A percentile compares a stretch with the other conserved stretches of the same genome.
Conservation (phyloP, 2,329 filamentous ascomycete species). For the Fusarium subglutinans region DNA sequence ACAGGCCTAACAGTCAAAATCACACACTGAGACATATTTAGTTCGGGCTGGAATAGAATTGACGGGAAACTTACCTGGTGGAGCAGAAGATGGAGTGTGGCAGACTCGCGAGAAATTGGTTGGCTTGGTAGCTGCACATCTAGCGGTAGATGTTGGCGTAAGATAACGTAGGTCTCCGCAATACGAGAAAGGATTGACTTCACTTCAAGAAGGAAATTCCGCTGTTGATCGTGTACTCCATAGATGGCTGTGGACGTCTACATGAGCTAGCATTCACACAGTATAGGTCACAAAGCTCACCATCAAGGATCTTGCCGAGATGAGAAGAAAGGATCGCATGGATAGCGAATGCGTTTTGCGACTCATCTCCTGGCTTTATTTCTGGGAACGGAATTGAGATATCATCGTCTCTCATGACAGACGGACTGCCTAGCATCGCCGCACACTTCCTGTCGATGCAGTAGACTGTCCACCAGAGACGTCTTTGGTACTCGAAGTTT, state of each 20-base stretch:
- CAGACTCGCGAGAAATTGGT: slow-evolving; percentile 30
- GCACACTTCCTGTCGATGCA: slow-evolving; percentile 36
- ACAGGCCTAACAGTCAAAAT: slow-evolving; percentile 32
- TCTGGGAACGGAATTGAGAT: slow-evolving; percentile 32
- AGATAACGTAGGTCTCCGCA: slow-evolving; percentile 20
- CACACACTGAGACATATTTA: slow-evolving; percentile 18
- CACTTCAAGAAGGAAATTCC: slow-evolving; percentile 30
- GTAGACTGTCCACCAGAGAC: slow-evolving; percentile 35
- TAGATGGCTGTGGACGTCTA: slow-evolving; percentile 19
- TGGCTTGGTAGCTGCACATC: slow-evolving; percentile 15
- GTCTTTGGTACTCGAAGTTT: slow-evolving; percentile 26
- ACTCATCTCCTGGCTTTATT: slow-evolving; percentile 8
- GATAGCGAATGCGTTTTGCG: slow-evolving; percentile 27
- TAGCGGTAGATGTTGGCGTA: slow-evolving; percentile 16
- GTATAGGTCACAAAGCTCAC: not conserved
- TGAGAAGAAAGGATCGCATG: slow-evolving; percentile 31
- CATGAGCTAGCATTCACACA: not conserved
- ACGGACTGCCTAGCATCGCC: slow-evolving; percentile 28
- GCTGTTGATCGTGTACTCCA: slow-evolving; percentile 14
- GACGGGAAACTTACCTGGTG: slow-evolving; percentile 17
- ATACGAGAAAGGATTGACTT: slow-evolving; percentile 28
- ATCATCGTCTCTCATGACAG: slow-evolving; percentile 28
- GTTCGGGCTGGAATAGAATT: rapidly evolving
- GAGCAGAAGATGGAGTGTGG: slow-evolving; percentile 26
- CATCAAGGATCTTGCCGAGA: slow-evolving; percentile 34